phyloP scores from a whole-genome alignment of 805 yeast genomes.

The Lipomyces chichibuensis region DNA sequence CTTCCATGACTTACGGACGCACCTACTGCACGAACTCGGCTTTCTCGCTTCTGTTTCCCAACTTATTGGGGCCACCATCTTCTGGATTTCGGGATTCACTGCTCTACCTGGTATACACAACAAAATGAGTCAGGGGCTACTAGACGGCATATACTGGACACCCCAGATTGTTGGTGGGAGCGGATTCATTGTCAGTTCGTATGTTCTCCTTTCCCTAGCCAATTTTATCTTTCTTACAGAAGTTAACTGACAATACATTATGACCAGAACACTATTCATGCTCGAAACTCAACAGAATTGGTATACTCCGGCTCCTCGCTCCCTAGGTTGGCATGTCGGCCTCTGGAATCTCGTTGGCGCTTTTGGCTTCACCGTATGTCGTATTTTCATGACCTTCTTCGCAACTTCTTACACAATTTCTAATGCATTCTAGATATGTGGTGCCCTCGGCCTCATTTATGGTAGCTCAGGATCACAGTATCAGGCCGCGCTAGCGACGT shows the following conservation, averaged over 20 bases:
- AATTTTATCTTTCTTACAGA: not conserved
- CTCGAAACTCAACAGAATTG: not conserved
- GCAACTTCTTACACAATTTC: not conserved
- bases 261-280: not conserved
- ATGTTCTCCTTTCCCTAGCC: not conserved
- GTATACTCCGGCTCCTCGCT: not conserved
- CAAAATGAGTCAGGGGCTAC: not conserved
- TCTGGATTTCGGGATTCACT: not conserved
- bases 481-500: not conserved
- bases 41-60: not conserved
- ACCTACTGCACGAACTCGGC: not conserved
- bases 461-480: not conserved
- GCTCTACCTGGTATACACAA: not conserved
- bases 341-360: not conserved
- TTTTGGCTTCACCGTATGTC: not conserved
- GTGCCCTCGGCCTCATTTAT: not conserved
- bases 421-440: not conserved
- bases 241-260: not conserved
- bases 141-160: not conserved
- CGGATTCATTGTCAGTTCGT: not conserved
- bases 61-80: not conserved
- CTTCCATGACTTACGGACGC: not conserved
- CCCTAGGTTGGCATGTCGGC: not conserved
- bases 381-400: not conserved
- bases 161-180: not conserved